A percentile compares a stretch with the other conserved stretches of the same genome.
Evolutionary conservation across 352 stramenopile genomes (phyloP).

Genomic region (Phytophthora aleatoria): DNA sequence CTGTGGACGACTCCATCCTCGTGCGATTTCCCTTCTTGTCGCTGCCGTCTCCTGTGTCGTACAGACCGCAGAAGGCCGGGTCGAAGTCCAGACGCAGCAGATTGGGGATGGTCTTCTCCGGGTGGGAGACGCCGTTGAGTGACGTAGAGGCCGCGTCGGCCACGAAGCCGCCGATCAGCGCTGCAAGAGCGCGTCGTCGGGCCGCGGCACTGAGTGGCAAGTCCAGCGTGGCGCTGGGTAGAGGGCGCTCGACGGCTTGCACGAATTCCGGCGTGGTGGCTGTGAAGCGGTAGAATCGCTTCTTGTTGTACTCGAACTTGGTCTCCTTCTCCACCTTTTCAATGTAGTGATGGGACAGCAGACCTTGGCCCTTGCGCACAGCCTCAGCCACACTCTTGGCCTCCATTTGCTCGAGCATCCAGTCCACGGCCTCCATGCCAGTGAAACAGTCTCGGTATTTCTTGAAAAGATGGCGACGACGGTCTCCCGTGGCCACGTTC

Average conservation of each 20-base stretch:
- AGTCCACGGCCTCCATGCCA: conserved; percentile 85
- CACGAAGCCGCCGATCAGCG: conserved; percentile 78
- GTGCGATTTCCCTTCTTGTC: conserved; percentile 39
- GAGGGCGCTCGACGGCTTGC: conserved; percentile 41
- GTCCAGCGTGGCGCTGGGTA: conserved; percentile 65
- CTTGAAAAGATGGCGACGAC: conserved; percentile 77
- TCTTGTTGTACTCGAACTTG: conserved; percentile 87
- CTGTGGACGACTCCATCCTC: conserved; percentile 77
- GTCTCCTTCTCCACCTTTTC: conserved; percentile 84
- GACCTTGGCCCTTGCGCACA: conserved; percentile 78
- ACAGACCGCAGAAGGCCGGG: conserved; percentile 75
- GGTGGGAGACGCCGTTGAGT: conserved; percentile 77
- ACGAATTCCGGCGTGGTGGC: conserved; percentile 80
- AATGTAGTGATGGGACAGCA: conserved; percentile 72
- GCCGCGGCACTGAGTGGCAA: conserved; percentile 66
- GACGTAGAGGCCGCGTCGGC: conserved; percentile 78
- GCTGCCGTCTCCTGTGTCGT: conserved; percentile 47
- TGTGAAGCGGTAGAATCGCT: conserved; percentile 82
- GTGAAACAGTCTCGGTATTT: conserved; percentile 86
- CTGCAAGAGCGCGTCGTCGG: conserved; percentile 61
- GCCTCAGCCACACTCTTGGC: conserved; percentile 80
- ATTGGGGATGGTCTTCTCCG: conserved; percentile 83
- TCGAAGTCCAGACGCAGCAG: conserved; percentile 75
- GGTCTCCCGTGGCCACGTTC: conserved; percentile 75
- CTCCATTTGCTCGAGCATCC: conserved; percentile 88